Percentiles rank a stretch among this genome's conserved stretches.
These are phyloP conservation scores for Polytrichum formosum DNA, from an alignment of 225 moss, liverwort and hornwort genomes.

Conservation along the genomic window DNA sequence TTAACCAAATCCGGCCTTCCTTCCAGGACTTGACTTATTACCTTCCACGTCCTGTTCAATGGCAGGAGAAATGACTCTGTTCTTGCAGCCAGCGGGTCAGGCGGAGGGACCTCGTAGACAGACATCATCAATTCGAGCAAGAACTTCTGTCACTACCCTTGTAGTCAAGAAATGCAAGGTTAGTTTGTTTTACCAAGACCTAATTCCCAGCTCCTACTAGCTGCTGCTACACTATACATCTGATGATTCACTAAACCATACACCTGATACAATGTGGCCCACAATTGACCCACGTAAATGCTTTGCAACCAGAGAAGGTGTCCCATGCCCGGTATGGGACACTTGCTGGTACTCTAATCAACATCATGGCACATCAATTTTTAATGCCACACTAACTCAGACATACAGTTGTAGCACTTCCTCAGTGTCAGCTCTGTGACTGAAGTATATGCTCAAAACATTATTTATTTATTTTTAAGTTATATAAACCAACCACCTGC, in stretches of 20 bases:
- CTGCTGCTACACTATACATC: background rate
- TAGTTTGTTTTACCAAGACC: background rate
- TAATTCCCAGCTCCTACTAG: background rate
- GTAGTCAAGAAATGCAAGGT: constrained; percentile 50
- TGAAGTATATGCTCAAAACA: too few species aligned
- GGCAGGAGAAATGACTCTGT: constrained; percentile 36
- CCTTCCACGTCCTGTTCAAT: background rate
- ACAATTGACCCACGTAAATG: background rate
- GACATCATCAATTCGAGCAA: constrained; percentile 49
- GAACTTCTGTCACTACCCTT: constrained; percentile 39
- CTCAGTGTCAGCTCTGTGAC: too few species aligned
- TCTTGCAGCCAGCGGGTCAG: constrained; percentile 5
- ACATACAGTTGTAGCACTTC: too few species aligned
- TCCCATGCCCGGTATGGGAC: background rate
- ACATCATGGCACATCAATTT: background rate
- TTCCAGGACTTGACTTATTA: background rate
- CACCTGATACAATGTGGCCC: background rate
- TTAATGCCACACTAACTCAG: too few species aligned
- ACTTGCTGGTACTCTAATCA: background rate
- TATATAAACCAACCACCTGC: too few species aligned
- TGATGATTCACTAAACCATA: background rate
- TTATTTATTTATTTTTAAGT: too few species aligned
- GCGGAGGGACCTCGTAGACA: constrained; percentile 31
- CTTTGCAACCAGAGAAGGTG: background rate
- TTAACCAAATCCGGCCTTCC: background rate